Base-by-base conservation (phyloP, 768 basidiomycete genomes). In the Mycena olivaceomarginata region DNA sequence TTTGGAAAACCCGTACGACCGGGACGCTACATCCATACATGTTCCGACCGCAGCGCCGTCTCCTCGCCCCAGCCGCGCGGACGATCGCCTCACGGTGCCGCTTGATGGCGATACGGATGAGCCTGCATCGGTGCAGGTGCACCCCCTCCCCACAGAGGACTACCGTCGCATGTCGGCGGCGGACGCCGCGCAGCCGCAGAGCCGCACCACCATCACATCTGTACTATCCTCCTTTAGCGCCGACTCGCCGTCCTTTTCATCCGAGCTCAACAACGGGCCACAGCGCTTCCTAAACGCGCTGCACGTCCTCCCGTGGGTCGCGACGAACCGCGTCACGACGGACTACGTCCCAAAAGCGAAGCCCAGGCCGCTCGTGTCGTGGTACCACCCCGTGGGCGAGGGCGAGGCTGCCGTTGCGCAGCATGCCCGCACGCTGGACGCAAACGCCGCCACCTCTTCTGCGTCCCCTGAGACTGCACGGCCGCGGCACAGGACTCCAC, bases 101-200 rank as follows among this genome's bases (percentile, higher is more conserved):
- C 5, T 25, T 31, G 8, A 67, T 31, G 46, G 2, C 7, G 72
- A 66, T 7, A 62, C 56, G 31, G 79, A 79, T 64, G 75, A 76
- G 70, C 72, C 80, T 11, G 77, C 57, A 20, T 80, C 80, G 0
- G 70, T 80, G 8, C 72, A 74, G 5, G 75, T 72, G 11, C 80
- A 79, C 45, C 77, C 78, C 5, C 70, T 67, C 1, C 80, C 80
- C 9, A 68, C 80, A 10, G 72, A 66, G 10, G 80, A 80, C 20
- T 80, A 80, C 56, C 80, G 77, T 18, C 80, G 80, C 40, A 80
- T 80, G 80, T 79, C 77, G 4, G 69, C 74, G 7, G 59, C 64
- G 4, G 72, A 76, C 48, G 74, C 59, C 2, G 66, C 71, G 9
- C 76, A 77, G 9, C 67, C 66, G 2, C 70, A 74, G 51, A 77